Base-by-base conservation (phyloP, 1,284 basidiomycete species). In the Thelephora terrestris region DNA sequence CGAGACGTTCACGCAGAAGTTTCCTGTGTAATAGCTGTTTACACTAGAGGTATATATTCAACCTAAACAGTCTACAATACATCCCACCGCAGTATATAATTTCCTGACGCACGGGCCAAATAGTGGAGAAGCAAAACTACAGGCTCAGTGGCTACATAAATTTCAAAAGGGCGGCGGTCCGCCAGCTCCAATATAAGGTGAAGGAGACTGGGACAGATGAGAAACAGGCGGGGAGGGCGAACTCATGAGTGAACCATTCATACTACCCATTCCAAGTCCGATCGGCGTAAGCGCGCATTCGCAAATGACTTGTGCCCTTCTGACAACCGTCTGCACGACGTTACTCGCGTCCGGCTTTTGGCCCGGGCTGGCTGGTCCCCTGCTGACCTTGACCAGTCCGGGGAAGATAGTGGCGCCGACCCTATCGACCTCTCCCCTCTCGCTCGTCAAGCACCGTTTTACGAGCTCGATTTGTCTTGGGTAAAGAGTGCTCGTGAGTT, bases 321-420 rank as follows among this genome's bases (percentile, higher is more conserved):
- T 68, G 3, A 91, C 85, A 32, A 90, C 79, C 7, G 78, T 80
- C 68, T 85, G 82, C 27, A 75, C 29, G 9, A 32, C 57, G 50
- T 72, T 76, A 35, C 81, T 76, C n/a, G 5, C n/a, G 23, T 69
- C 63, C 49, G 55, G 58, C 50, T 63, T 55, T 12, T 67, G 69
- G 4, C 63, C 63, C 7, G 65, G 59, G 10, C 62, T 55, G 9
- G 59, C 50, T 1, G 66, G 54, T 1, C 66, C 72, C 42, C 70
- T 69, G 3, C 75, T 75, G 5, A 90, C 80, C 64, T 91, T 91
- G 38, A 89, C 88, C 29, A 91, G 69, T 1, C 87, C 88, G 5
- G 87, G 86, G 61, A 91, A 91, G 50, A 89, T 78, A 0, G 85
- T 86, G 1, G 83, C 78, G 4, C 88, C 87, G 2, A 91, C 85